These are phyloP conservation scores for Sarcocystis neurona DNA, from an alignment of 169 alveolate species.

Conservation along the genomic window DNA sequence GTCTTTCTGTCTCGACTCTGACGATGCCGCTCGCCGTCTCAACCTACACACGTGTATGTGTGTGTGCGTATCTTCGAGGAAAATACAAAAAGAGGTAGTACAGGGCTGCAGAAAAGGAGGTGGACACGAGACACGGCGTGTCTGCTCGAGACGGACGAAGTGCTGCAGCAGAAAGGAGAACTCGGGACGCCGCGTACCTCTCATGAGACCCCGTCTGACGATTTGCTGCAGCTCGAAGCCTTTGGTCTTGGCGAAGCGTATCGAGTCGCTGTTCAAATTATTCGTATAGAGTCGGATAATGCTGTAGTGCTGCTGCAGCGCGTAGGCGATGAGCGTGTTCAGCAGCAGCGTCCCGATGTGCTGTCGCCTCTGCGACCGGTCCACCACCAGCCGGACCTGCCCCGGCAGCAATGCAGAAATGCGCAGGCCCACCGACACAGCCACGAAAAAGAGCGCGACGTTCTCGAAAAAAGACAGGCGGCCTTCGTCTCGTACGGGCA, in stretches of 20 bases:
- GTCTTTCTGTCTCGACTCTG: too few species aligned
- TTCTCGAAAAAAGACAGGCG: background rate
- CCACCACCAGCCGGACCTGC: slow-evolving; percentile 9
- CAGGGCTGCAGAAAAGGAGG: too few species aligned
- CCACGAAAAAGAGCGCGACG: background rate
- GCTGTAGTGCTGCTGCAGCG: slow-evolving; percentile 20
- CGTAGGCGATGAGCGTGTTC: slow-evolving; percentile 14
- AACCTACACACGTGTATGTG: too few species aligned
- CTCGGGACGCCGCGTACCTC: background rate
- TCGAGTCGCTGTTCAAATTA: slow-evolving; percentile 1
- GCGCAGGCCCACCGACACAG: too few species aligned
- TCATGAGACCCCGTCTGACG: background rate
- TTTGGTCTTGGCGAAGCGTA: background rate
- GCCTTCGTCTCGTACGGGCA: too few species aligned
- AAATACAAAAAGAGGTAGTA: too few species aligned
- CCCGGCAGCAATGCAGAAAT: too few species aligned
- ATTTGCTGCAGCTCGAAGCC: slow-evolving; percentile 22
- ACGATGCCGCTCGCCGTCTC: too few species aligned
- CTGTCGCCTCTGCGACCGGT: slow-evolving; percentile 5
- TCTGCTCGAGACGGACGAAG: too few species aligned
- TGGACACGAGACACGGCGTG: too few species aligned
- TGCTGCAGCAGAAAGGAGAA: too few species aligned
- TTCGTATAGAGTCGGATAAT: background rate
- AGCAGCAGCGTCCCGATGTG: slow-evolving; percentile 9
- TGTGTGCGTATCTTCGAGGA: too few species aligned